A percentile compares a stretch with the other conserved stretches of the same genome.
phyloP scores from a whole-genome alignment of 768 basidiomycete species.

The Nidularia pulvinata region DNA sequence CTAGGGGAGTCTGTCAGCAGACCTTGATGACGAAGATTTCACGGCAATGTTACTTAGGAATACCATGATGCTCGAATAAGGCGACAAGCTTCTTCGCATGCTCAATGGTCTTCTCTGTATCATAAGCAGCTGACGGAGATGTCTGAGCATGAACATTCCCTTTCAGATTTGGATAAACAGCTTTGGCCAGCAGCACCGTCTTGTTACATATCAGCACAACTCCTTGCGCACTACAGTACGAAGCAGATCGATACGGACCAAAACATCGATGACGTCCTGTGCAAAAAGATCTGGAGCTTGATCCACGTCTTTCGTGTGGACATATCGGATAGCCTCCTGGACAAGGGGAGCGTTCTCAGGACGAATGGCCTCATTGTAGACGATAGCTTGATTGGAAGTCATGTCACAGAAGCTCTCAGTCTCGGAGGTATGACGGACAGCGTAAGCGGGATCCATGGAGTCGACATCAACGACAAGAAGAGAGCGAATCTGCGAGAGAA shows the following conservation, averaged over 20 bases:
- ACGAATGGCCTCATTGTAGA: conserved; percentile 26
- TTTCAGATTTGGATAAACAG: conserved; percentile 35
- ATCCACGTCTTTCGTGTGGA: conserved; percentile 10
- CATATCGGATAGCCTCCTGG: conserved; percentile 25
- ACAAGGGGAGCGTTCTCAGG: conserved; percentile 27
- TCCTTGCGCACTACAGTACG: neutral
- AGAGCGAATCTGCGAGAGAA: conserved; percentile 35
- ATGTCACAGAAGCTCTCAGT: conserved; percentile 35
- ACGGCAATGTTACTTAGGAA: conserved; percentile 25
- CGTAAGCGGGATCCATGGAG: conserved; percentile 44
- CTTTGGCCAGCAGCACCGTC: conserved; percentile 43
- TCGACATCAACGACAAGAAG: conserved; percentile 41
- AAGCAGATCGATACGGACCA: conserved; percentile 20
- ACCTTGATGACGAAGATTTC: too few relatives aligned
- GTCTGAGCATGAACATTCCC: conserved; percentile 46
- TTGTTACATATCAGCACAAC: conserved; percentile 8
- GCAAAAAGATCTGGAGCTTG: conserved; percentile 19
- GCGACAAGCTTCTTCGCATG: conserved; percentile 39
- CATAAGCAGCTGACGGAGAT: conserved; percentile 37
- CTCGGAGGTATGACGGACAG: conserved; percentile 23
- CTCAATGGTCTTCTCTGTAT: conserved; percentile 35
- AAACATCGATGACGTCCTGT: conserved; percentile 31
- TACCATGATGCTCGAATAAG: conserved; percentile 38
- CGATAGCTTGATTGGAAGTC: conserved; percentile 52
- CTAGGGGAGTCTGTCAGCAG: conserved; percentile 11